Percentiles rank a stretch among this genome's conserved stretches.
Conservation (phyloP, 805 yeast species). For the Pichia heedii region DNA sequence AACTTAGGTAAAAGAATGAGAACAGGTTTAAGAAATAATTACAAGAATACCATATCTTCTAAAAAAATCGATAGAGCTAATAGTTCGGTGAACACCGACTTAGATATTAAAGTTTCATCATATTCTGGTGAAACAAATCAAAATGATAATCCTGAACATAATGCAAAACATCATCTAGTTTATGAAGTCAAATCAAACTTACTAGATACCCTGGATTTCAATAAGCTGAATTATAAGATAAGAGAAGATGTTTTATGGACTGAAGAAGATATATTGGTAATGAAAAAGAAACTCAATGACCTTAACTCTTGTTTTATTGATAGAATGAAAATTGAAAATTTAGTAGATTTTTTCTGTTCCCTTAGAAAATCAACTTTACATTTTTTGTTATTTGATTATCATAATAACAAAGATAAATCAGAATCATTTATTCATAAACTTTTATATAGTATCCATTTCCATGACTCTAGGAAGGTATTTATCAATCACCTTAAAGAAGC, state of each 20-base stretch:
- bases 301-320: conserved; percentile 8
- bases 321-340: conserved; percentile 12
- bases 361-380: conserved; percentile 5
- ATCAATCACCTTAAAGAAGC: conserved; percentile 4
- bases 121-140: too few species aligned
- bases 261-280: neutral
- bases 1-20: too few species aligned
- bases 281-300: neutral
- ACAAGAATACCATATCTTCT: too few species aligned
- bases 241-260: neutral
- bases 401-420: neutral
- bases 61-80: too few species aligned
- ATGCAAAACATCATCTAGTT: neutral
- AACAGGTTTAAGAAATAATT: too few species aligned
- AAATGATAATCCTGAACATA: too few species aligned
- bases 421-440: conserved; percentile 12
- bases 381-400: conserved; percentile 6
- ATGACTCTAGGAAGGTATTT: conserved; percentile 18
- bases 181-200: neutral
- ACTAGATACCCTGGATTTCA: neutral
- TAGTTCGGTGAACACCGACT: too few species aligned
- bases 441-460: conserved; percentile 14
- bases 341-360: conserved; percentile 7
- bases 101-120: too few species aligned
- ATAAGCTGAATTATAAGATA: neutral